Conservation (phyloP, 192 early-diverging fungal species). For the Chytriomyces sp. region DNA sequence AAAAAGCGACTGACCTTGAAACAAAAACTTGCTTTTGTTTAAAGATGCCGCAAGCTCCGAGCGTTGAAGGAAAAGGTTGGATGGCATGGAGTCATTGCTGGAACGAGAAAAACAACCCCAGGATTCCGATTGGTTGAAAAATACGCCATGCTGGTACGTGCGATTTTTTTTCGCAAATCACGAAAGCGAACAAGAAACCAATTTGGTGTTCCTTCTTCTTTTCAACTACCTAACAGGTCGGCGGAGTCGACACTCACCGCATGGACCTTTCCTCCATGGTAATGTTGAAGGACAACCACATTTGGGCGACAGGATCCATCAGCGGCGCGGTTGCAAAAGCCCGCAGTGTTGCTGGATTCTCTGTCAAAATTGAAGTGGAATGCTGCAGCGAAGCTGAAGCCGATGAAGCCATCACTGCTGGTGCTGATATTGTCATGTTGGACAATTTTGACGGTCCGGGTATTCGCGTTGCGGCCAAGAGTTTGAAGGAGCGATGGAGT, state of each 20-base stretch:
- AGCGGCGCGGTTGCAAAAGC: constrained; percentile 86
- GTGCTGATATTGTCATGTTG: constrained; percentile 97
- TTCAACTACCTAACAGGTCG: constrained; percentile 56
- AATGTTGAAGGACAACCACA: constrained; percentile 99
- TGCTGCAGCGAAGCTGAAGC: constrained; percentile 92
- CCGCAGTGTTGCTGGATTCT: constrained; percentile 82
- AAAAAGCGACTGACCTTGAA: not conserved
- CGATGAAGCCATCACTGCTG: constrained; percentile 92
- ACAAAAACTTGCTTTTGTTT: not conserved
- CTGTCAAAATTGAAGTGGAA: constrained; percentile 97
- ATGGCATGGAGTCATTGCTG: constrained; percentile 89
- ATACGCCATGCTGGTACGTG: constrained; percentile 80
- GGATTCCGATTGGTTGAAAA: constrained; percentile 98
- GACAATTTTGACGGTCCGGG: constrained; percentile 86
- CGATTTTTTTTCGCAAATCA: too few relatives aligned
- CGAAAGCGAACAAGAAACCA: too few relatives aligned
- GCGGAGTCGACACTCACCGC: constrained; percentile 96
- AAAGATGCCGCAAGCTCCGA: constrained; percentile 60
- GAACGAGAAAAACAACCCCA: constrained; percentile 97
- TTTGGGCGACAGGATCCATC: constrained; percentile 91
- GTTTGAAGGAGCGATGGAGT: constrained; percentile 77
- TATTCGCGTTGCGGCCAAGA: constrained; percentile 69
- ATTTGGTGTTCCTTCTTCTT: not conserved
- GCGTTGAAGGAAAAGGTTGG: constrained; percentile 70
- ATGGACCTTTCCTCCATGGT: constrained; percentile 97